Evolutionary conservation across 768 basidiomycete species (phyloP).

Genomic region (Pulveroboletus sp.): DNA sequence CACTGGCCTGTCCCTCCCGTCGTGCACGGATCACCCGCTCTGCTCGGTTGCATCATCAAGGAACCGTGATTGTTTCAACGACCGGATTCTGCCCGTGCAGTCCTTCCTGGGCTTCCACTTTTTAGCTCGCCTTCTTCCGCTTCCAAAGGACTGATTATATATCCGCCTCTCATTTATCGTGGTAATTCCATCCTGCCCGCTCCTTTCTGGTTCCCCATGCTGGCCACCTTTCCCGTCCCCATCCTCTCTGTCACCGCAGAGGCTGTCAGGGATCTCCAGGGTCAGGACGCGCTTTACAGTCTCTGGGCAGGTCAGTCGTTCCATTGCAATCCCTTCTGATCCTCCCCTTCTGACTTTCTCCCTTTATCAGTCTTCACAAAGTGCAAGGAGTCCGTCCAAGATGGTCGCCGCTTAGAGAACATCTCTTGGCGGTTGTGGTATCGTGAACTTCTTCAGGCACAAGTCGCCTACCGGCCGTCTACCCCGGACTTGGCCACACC

Average conservation of each 20-base stretch:
- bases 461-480: slow-evolving; percentile 22
- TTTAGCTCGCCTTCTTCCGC: slow-evolving; percentile 15
- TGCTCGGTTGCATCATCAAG: slow-evolving; percentile 22
- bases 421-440: slow-evolving; percentile 86
- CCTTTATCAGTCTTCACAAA: slow-evolving; percentile 67
- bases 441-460: slow-evolving; percentile 48
- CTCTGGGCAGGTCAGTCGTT: slow-evolving; percentile 59
- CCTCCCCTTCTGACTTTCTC: slow-evolving; percentile 3
- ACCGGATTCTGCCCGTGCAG: slow-evolving; percentile 12
- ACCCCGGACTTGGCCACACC: slow-evolving; percentile 25
- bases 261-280: slow-evolving; percentile 63
- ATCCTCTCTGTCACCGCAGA: slow-evolving; percentile 64
- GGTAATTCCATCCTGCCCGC: neutral
- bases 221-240: slow-evolving; percentile 52
- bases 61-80: slow-evolving; percentile 28
- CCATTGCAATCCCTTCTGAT: accelerated
- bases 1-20: neutral
- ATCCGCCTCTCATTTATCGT: slow-evolving; percentile 11
- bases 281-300: slow-evolving; percentile 57
- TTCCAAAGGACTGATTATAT: slow-evolving; percentile 18
- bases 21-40: slow-evolving; percentile 20
- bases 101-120: slow-evolving; percentile 9
- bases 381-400: slow-evolving; percentile 72
- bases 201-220: slow-evolving; percentile 35
- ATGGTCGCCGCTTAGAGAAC: slow-evolving; percentile 82